Percentiles rank a stretch among this genome's conserved stretches.
Conservation (phyloP, 805 yeast species). For the Pichia thaimueangensis region DNA sequence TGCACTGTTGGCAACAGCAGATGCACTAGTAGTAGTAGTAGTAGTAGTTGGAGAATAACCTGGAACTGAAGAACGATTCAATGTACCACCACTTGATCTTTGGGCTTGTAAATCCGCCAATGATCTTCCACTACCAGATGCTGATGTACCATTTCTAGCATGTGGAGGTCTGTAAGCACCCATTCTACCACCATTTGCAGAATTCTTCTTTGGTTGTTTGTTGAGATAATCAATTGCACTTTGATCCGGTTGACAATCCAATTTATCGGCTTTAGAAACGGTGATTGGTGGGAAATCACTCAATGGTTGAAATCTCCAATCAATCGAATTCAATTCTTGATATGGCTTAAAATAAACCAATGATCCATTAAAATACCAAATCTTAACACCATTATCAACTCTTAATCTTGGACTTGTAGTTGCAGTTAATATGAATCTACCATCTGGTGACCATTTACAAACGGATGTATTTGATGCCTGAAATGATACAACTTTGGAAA, state of each 20-base stretch:
- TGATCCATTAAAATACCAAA: slow-evolving; percentile 89
- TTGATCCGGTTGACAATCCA: slow-evolving; percentile 61
- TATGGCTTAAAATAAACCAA: slow-evolving; percentile 73
- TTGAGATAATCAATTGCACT: slow-evolving; percentile 57
- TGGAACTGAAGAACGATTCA: slow-evolving; percentile 10
- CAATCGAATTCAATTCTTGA: slow-evolving; percentile 70
- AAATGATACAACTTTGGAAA: slow-evolving; percentile 69
- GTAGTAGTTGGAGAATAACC: slow-evolving; percentile 22
- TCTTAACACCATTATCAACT: slow-evolving; percentile 90
- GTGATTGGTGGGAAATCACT: slow-evolving; percentile 50
- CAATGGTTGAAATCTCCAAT: slow-evolving; percentile 72
- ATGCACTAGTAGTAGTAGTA: slow-evolving; percentile 45
- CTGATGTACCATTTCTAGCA: slow-evolving; percentile 39
- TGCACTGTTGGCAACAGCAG: slow-evolving; percentile 11
- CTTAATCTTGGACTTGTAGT: slow-evolving; percentile 95
- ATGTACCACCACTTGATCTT: slow-evolving; percentile 13
- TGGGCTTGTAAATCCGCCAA: slow-evolving; percentile 52
- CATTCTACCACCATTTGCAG: slow-evolving; percentile 42
- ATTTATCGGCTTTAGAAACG: slow-evolving; percentile 31
- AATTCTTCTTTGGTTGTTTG: slow-evolving; percentile 27
- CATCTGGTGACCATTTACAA: slow-evolving; percentile 98
- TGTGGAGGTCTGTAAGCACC: slow-evolving; percentile 98
- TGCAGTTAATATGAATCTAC: slow-evolving; percentile 86
- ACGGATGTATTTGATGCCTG: slow-evolving; percentile 94
- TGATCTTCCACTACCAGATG: slow-evolving; percentile 43